These are phyloP conservation scores for Poronia punctata DNA, from an alignment of 495 filamentous ascomycete species.

Conservation along the genomic window DNA sequence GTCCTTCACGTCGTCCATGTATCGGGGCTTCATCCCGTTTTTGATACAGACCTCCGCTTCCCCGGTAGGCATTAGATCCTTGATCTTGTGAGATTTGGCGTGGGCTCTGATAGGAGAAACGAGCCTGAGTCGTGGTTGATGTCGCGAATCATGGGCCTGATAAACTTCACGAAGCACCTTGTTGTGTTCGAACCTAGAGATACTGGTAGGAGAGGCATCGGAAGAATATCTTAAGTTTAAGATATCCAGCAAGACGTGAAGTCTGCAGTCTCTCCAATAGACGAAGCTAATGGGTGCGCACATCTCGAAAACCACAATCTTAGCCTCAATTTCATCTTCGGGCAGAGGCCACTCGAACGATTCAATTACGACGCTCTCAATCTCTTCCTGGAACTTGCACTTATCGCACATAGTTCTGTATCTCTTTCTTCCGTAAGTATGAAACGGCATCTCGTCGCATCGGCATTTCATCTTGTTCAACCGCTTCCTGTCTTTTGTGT, in stretches of 20 bases:
- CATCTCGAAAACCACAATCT: conserved; percentile 53
- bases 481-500: conserved; percentile 22
- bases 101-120: conserved; percentile 39
- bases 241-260: conserved; percentile 31
- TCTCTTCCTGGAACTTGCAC: conserved; percentile 17
- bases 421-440: conserved; percentile 2
- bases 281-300: conserved; percentile 33
- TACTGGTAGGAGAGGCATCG: rapidly evolving
- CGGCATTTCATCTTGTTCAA: conserved; percentile 19
- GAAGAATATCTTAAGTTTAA: conserved; percentile 10
- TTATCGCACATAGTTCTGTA: conserved; percentile 17
- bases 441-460: conserved; percentile 11
- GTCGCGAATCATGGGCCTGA: not conserved
- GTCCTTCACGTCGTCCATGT: conserved; percentile 17
- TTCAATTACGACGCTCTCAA: conserved; percentile 34
- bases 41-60: conserved; percentile 31
- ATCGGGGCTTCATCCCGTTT: conserved; percentile 31
- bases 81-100: conserved; percentile 29
- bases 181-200: not conserved
- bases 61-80: conserved; percentile 17
- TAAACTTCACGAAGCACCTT: not conserved
- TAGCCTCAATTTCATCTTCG: conserved; percentile 17
- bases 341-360: conserved; percentile 58
- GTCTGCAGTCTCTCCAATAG: conserved; percentile 46
- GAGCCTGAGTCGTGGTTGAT: conserved; percentile 13